These are phyloP conservation scores for Crithidia sp. DNA, from an alignment of 208 protist genomes.

Conservation along the genomic window DNA sequence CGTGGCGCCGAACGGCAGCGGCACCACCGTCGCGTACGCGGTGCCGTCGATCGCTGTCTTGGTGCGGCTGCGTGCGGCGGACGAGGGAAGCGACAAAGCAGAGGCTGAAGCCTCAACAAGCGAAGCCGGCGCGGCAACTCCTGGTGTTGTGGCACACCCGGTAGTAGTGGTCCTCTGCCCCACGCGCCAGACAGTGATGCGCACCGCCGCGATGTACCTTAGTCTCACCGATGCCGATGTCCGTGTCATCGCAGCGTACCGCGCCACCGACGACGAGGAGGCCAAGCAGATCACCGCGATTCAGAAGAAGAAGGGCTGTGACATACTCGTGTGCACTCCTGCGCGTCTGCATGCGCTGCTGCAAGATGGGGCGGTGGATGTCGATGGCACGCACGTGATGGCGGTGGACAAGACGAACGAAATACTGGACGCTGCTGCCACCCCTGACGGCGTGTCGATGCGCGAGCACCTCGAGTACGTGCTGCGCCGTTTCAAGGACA, in stretches of 20 bases:
- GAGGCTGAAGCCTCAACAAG: background rate
- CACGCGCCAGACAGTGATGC: conserved; percentile 95
- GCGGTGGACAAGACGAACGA: conserved; percentile 96
- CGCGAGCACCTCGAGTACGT: conserved; percentile 85
- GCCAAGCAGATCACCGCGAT: conserved; percentile 74
- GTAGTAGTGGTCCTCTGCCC: conserved; percentile 96
- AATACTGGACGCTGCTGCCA: conserved; percentile 90
- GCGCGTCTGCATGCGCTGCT: conserved; percentile 68
- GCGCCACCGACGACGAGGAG: conserved; percentile 36
- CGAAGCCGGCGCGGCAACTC: background rate
- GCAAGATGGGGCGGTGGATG: conserved; percentile 48
- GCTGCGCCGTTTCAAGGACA: conserved; percentile 56
- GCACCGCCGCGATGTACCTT: conserved; percentile 94
- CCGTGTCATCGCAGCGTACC: conserved; percentile 41
- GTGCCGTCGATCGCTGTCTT: conserved; percentile 83
- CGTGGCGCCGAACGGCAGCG: conserved; percentile 94
- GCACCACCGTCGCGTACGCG: conserved; percentile 97
- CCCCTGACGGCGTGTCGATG: conserved; percentile 35
- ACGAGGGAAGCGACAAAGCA: background rate
- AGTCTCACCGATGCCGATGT: conserved; percentile 67
- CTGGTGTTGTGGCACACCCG: conserved; percentile 40
- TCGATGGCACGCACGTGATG: conserved; percentile 85
- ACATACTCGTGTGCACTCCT: conserved; percentile 92
- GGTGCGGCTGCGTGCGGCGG: conserved; percentile 10
- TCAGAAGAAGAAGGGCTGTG: conserved; percentile 80